A percentile compares a stretch with the other conserved stretches of the same genome.
Conservation (phyloP, 176 grass and related monocot genomes). For the Juncus effusus region DNA sequence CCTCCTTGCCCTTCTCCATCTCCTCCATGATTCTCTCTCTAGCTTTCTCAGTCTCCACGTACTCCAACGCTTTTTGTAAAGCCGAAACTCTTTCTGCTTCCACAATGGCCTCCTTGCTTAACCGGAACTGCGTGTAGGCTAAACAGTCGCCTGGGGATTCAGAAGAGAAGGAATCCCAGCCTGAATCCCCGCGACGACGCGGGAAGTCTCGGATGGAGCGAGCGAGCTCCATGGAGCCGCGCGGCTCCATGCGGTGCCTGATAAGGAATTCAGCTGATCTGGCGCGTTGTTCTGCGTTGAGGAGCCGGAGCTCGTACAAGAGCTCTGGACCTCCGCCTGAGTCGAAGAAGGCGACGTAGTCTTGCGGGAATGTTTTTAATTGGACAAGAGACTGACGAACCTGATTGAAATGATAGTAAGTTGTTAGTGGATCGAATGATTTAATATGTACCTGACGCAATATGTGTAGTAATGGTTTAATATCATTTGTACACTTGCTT, state of each 20-base stretch:
- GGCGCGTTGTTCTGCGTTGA: conserved; percentile 58
- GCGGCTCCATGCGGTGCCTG: conserved; percentile 39
- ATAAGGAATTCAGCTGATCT: conserved; percentile 40
- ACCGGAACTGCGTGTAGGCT: conserved; percentile 61
- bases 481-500: too few relatives aligned
- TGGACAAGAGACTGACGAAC: conserved; percentile 60
- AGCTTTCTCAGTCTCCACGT: conserved; percentile 56
- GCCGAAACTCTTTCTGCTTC: conserved; percentile 28
- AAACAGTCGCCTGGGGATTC: conserved; percentile 68
- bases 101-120: conserved; percentile 47
- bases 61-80: conserved; percentile 53
- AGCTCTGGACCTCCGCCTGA: conserved; percentile 47
- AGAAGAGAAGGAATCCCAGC: conserved; percentile 48
- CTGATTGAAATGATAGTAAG: conserved; percentile 2
- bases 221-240: conserved; percentile 48
- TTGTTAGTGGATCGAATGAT: neutral
- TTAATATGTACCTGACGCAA: neutral
- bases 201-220: conserved; percentile 67
- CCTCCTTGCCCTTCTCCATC: conserved; percentile 33
- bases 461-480: too few relatives aligned
- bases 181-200: conserved; percentile 44
- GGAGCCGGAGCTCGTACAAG: conserved; percentile 70
- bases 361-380: conserved; percentile 36
- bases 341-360: conserved; percentile 65
- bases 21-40: conserved; percentile 32